Base-by-base conservation (phyloP, 2,329 filamentous ascomycete genomes). In the Chlorencoelia australis region DNA sequence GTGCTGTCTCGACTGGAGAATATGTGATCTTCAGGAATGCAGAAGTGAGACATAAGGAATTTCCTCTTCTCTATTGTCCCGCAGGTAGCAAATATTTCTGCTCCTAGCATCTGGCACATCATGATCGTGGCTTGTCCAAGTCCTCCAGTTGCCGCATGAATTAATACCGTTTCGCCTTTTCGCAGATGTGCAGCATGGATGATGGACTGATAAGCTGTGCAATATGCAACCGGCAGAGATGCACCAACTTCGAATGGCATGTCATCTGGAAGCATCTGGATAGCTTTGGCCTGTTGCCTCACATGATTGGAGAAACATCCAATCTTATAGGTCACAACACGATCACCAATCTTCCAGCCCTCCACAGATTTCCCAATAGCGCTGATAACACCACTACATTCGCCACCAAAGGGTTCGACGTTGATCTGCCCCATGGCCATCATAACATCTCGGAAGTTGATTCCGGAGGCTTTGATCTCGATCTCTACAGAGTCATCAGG, bases 71-170 rank as follows among this genome's bases (percentile, higher is more conserved):
- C 41, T 1, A 35, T n/a, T 14, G 16, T 51, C 3, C 45, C 40
- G 7, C 48, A 48, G 1, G 55, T 58, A 4, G 45, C 45, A 29
- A 52, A 59, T 2, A 60, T 37, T 2, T 52, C 41, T 16, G 47
- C 46, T 13, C 47, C 45, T 8, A 42, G 28, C 6, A 13, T 32
- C 18, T 48, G 41, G 13, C 58, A 56, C 0, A 63, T 9, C 3
- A 37, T 39, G n/a, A 63, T 57, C 0, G 55, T 50, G 3, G 60
- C 60, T 21, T 55, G 52, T 4, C 61, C 61, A 11, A 59, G 35
- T 2, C 47, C 50, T 10, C 55, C 57, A 1, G 55, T 41, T 7
- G 49, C 61, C 3, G 48, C 46, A 29, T 63, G 58, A 0, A 64
- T 51, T 16, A 64, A 46, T 0, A 63, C 39, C 0, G 43, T 49